These are phyloP conservation scores for Pleurotus giganteus DNA, from an alignment of 768 basidiomycete genomes.

Conservation along the genomic window DNA sequence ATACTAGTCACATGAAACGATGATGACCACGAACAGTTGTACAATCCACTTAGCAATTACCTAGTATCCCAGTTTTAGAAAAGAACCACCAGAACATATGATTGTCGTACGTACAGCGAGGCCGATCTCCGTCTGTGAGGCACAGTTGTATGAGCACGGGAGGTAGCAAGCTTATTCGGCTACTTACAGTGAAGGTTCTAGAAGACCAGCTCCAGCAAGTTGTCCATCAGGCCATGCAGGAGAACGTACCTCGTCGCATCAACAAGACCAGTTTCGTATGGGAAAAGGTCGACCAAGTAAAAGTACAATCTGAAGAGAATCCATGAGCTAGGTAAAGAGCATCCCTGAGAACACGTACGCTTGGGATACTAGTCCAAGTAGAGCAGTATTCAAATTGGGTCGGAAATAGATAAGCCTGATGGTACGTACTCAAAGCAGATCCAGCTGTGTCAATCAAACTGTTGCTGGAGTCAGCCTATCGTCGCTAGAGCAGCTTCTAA, in stretches of 20 bases:
- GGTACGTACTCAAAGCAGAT: constrained; percentile 19
- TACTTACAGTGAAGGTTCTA: constrained; percentile 18
- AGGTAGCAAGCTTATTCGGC: neutral
- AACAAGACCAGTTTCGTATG: constrained; percentile 18
- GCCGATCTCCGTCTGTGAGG: constrained; percentile 16
- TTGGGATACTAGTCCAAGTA: constrained; percentile 12
- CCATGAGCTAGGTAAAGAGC: neutral
- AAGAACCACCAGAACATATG: neutral
- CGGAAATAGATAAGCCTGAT: neutral
- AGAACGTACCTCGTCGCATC: constrained; percentile 18
- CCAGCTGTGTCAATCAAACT: constrained; percentile 19
- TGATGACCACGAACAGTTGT: constrained; percentile 17
- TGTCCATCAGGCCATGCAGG: neutral
- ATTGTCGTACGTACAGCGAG: constrained; percentile 14
- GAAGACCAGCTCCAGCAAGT: neutral
- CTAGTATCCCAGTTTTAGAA: constrained; percentile 8
- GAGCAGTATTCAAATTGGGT: neutral
- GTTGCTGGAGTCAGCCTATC: neutral
- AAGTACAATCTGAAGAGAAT: constrained; percentile 18
- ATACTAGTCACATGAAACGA: neutral
- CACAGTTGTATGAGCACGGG: neutral
- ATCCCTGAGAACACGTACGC: constrained; percentile 5
- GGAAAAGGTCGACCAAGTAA: constrained; percentile 23
- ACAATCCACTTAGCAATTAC: constrained; percentile 19
- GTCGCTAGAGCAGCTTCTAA: too few relatives aligned